A percentile compares a stretch with the other conserved stretches of the same genome.
Evolutionary conservation across 2,329 filamentous ascomycete genomes (phyloP).

Genomic region (Trichophyton schoenleinii): DNA sequence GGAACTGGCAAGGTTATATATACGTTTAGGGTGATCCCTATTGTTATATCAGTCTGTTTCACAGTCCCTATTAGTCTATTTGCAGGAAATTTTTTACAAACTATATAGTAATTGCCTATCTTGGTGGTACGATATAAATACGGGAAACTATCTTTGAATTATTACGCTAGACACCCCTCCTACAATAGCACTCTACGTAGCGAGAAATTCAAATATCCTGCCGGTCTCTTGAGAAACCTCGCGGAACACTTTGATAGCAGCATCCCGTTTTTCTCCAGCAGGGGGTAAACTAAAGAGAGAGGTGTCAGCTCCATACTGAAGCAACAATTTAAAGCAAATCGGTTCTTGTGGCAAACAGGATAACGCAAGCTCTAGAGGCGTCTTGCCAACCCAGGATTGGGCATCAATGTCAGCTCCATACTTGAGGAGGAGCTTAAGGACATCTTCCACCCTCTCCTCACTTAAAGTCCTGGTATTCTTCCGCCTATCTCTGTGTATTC

Average conservation of each 20-base stretch:
- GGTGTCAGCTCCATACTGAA: background rate
- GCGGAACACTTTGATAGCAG: background rate
- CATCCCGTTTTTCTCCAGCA: background rate
- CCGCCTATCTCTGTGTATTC: background rate
- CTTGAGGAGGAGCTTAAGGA: background rate
- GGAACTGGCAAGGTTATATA: no score
- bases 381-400: background rate
- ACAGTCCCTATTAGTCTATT: no score
- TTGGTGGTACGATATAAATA: no score
- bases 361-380: background rate
- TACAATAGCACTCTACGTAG: background rate
- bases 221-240: background rate
- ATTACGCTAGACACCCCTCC: no score
- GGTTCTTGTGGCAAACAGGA: background rate
- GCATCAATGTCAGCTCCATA: slow-evolving; percentile 2
- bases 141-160: no score
- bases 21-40: no score
- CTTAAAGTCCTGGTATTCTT: background rate
- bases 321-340: background rate
- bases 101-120: no score
- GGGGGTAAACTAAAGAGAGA: background rate
- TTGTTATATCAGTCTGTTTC: no score
- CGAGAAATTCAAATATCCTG: background rate
- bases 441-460: background rate
- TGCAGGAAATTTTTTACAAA: no score